Conservation (phyloP, 352 stramenopile species). For the Phytophthora pseudosyringae region DNA sequence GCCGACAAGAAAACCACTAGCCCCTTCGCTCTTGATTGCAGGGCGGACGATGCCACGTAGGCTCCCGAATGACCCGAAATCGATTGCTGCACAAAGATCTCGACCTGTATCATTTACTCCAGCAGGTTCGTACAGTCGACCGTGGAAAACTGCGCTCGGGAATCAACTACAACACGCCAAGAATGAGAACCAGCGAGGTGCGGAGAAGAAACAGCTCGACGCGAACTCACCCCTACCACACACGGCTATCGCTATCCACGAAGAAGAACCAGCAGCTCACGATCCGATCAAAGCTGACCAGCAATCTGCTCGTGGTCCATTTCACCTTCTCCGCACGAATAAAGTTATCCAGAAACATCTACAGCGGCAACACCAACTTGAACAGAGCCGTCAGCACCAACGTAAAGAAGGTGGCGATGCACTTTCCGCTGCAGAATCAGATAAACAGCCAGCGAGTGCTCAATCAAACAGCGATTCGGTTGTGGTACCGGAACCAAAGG, state of each 20-base stretch:
- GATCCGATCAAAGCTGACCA: constrained; percentile 2
- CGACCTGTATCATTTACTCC: constrained; percentile 22
- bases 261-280: constrained; percentile 8
- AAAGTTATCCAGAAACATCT: constrained; percentile 24
- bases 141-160: constrained; percentile 31
- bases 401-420: background rate
- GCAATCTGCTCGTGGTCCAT: constrained; percentile 7
- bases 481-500: background rate
- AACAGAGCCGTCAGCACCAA: constrained; percentile 7
- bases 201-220: constrained; percentile 3
- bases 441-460: background rate
- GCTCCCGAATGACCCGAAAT: constrained; percentile 5
- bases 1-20: constrained; percentile 5
- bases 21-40: constrained; percentile 17
- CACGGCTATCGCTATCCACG: constrained; percentile 26
- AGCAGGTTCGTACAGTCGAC: constrained; percentile 13
- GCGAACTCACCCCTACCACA: constrained; percentile 8
- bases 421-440: background rate
- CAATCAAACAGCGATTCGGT: background rate
- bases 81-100: constrained; percentile 11
- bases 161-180: constrained; percentile 32
- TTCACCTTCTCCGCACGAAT: constrained; percentile 19
- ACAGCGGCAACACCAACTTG: constrained; percentile 5
- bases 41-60: constrained; percentile 5
- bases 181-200: constrained; percentile 6